phyloP scores from a whole-genome alignment of 2,329 filamentous ascomycete species.

The Aspergillus uvarum region DNA sequence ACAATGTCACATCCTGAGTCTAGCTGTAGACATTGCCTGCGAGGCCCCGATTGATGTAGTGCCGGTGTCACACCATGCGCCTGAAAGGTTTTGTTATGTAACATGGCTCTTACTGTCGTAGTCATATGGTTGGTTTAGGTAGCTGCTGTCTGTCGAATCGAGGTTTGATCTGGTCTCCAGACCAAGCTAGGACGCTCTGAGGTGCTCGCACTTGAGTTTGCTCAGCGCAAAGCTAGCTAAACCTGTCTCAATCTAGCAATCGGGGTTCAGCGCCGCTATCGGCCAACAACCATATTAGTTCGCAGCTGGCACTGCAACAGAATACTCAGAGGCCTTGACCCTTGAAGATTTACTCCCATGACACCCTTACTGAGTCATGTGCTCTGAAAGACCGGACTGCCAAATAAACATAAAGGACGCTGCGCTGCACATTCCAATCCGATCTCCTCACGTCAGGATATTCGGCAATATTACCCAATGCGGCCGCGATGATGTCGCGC shows the following conservation, averaged over 20 bases:
- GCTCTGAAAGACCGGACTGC: background rate
- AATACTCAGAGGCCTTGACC: background rate
- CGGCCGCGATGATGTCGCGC: constrained; percentile 26
- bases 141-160: background rate
- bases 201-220: no score
- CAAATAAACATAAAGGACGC: background rate
- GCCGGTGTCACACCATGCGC: background rate
- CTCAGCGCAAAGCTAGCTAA: background rate
- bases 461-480: constrained; percentile 21
- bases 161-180: background rate
- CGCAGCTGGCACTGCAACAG: background rate
- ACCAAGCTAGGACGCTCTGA: no score
- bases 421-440: background rate
- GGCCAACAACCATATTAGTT: background rate
- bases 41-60: background rate
- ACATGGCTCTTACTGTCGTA: background rate
- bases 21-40: no score
- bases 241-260: background rate
- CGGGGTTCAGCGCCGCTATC: background rate
- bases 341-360: background rate
- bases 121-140: background rate
- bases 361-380: background rate
- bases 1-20: background rate
- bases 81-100: background rate
- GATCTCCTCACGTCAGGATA: background rate